A percentile compares a stretch with the other conserved stretches of the same genome.
These are phyloP conservation scores for Penicillium soppii DNA, from an alignment of 495 filamentous ascomycete species.

Conservation along the genomic window DNA sequence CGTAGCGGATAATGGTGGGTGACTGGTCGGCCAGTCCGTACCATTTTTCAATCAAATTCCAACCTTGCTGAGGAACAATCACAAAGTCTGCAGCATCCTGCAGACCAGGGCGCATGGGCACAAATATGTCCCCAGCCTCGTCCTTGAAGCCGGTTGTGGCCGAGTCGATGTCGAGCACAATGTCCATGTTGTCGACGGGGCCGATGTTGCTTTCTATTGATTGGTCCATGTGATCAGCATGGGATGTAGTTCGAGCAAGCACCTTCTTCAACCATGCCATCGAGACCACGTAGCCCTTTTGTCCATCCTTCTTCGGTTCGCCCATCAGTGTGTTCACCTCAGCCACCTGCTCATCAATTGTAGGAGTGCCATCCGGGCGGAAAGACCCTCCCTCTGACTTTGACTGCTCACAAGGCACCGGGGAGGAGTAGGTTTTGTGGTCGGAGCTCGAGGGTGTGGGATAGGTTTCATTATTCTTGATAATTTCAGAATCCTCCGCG, in stretches of 20 bases:
- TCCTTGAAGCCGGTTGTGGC: slow-evolving; percentile 44
- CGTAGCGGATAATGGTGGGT: slow-evolving; percentile 71
- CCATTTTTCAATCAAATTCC: slow-evolving; percentile 78
- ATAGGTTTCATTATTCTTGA: slow-evolving; percentile 23
- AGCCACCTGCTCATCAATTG: slow-evolving; percentile 76
- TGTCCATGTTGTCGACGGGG: slow-evolving; percentile 82
- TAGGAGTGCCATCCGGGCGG: slow-evolving; percentile 35
- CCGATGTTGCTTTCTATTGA: slow-evolving; percentile 65
- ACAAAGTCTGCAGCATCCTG: slow-evolving; percentile 66
- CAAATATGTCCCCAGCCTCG: slow-evolving; percentile 59
- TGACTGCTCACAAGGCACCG: slow-evolving; percentile 13
- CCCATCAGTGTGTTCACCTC: slow-evolving; percentile 59
- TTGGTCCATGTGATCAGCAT: slow-evolving; percentile 51
- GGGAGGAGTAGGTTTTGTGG: slow-evolving; percentile 27
- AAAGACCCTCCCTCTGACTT: slow-evolving; percentile 16
- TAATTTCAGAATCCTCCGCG: slow-evolving; percentile 21
- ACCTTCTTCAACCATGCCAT: slow-evolving; percentile 76
- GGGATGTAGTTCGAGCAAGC: slow-evolving; percentile 60
- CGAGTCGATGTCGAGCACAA: slow-evolving; percentile 46
- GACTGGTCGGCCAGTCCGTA: slow-evolving; percentile 73
- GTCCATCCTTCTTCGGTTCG: slow-evolving; percentile 59
- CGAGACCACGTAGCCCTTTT: slow-evolving; percentile 77
- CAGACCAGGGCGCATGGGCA: slow-evolving; percentile 74
- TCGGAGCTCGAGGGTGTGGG: slow-evolving; percentile 27
- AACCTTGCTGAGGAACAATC: slow-evolving; percentile 73